phyloP scores from a whole-genome alignment of 352 stramenopile genomes.

The Phytophthora podocarpi region DNA sequence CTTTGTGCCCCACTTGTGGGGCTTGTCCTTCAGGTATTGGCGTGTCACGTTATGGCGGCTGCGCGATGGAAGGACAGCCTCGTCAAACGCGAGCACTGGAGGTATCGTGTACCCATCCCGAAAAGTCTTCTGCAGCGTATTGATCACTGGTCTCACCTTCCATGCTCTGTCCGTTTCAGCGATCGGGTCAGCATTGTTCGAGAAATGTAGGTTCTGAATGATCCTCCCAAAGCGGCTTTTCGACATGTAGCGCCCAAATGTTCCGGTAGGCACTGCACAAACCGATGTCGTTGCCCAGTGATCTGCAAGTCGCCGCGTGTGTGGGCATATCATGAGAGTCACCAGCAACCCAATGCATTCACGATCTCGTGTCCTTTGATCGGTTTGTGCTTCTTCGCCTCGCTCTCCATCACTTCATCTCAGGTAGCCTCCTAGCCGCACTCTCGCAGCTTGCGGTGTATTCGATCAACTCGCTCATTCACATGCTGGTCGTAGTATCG shows the following conservation, averaged over 20 bases:
- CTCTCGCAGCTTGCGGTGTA: not conserved
- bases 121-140: conserved; percentile 8
- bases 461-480: not conserved
- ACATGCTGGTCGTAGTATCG: conserved; percentile 21
- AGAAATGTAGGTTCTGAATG: conserved; percentile 25
- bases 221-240: conserved; percentile 5
- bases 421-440: not conserved
- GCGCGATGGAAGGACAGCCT: conserved; percentile 8
- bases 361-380: conserved; percentile 18
- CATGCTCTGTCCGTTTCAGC: conserved; percentile 6
- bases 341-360: conserved; percentile 15
- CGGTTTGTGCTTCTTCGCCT: conserved; percentile 8
- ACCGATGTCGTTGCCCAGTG: conserved; percentile 7
- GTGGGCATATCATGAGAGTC: conserved; percentile 12
- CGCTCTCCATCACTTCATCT: not conserved
- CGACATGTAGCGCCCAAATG: conserved; percentile 21
- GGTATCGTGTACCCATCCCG: not conserved
- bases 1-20: conserved; percentile 22
- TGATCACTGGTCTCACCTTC: conserved; percentile 8
- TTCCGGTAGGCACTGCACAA: conserved; percentile 9
- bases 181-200: not conserved
- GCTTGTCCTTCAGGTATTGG: conserved; percentile 18
- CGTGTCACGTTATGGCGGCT: conserved; percentile 14
- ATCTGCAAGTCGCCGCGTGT: conserved; percentile 2
- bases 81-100: conserved; percentile 15